Conservation (phyloP, 2,329 filamentous ascomycete genomes). For the Hymenoscyphus repandus region DNA sequence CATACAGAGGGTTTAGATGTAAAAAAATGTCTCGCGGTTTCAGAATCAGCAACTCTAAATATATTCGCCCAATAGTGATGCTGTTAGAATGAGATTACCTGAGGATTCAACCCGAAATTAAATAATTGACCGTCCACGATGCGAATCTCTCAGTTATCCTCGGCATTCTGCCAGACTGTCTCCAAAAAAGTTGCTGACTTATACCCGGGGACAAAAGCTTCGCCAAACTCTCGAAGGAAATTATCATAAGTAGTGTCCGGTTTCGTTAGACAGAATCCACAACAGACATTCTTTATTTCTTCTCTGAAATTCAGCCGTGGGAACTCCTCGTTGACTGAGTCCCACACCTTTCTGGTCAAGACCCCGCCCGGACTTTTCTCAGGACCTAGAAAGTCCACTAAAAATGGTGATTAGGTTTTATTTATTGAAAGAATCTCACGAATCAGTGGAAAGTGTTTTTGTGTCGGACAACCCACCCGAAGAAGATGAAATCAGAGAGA, state of each 20-base stretch:
- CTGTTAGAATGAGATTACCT: no score
- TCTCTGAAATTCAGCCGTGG: conserved; percentile 31
- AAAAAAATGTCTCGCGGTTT: no score
- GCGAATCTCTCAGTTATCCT: background rate
- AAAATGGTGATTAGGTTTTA: background rate
- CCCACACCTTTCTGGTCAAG: conserved; percentile 26
- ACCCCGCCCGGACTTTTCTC: conserved; percentile 20
- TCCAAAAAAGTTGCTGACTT: background rate
- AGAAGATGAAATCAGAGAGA: no score
- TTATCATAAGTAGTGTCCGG: conserved; percentile 33
- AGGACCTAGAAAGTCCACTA: conserved; percentile 9
- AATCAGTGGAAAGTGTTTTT: background rate
- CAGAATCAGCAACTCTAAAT: no score
- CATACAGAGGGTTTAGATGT: no score
- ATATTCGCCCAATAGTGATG: no score
- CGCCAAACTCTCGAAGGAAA: conserved; percentile 30
- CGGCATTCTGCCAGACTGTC: background rate
- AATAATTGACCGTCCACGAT: no score
- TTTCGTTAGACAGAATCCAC: conserved; percentile 33
- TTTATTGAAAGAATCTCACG: background rate
- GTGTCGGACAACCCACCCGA: background rate
- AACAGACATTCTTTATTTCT: conserved; percentile 30
- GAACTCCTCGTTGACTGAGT: conserved; percentile 27
- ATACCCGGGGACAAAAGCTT: conserved; percentile 6
- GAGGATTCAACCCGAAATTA: no score